Conservation (phyloP, 345 rosid species). For the Gossypium longicalyx region DNA sequence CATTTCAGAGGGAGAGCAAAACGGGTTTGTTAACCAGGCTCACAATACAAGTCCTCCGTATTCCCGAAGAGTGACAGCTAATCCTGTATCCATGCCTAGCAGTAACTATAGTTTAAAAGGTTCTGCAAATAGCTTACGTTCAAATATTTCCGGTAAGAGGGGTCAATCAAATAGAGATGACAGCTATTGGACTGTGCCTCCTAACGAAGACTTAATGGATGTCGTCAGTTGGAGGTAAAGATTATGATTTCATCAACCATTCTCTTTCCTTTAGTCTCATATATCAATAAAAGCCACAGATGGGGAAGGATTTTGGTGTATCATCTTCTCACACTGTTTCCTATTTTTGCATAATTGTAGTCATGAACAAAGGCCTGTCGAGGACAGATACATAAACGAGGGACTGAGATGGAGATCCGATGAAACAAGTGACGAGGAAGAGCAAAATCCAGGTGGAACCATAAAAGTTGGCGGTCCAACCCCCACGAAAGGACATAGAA, state of each 20-base stretch:
- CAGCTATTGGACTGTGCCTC: constrained; percentile 23
- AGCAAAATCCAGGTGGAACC: constrained; percentile 30
- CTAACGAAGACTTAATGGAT: constrained; percentile 50
- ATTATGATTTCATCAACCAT: constrained; percentile 3
- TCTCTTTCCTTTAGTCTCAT: background rate
- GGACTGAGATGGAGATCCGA: constrained; percentile 86
- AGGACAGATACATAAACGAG: constrained; percentile 32
- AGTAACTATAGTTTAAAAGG: constrained; percentile 33
- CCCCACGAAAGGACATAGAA: constrained; percentile 41
- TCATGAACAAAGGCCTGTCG: constrained; percentile 34
- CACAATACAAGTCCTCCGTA: constrained; percentile 33
- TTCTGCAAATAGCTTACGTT: constrained; percentile 28
- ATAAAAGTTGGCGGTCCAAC: constrained; percentile 26
- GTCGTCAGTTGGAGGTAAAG: constrained; percentile 44
- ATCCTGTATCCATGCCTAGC: constrained; percentile 33
- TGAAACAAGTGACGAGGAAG: constrained; percentile 84
- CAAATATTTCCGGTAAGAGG: constrained; percentile 37
- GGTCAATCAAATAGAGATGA: constrained; percentile 38
- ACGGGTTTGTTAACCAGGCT: constrained; percentile 41
- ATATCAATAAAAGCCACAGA: background rate
- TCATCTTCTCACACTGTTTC: background rate
- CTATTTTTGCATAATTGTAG: constrained; percentile 19
- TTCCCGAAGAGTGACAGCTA: constrained; percentile 30
- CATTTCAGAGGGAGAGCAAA: constrained; percentile 41
- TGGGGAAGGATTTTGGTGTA: background rate